Base-by-base conservation (phyloP, 176 grass and related monocot genomes). In the Phoenix roebelenii region DNA sequence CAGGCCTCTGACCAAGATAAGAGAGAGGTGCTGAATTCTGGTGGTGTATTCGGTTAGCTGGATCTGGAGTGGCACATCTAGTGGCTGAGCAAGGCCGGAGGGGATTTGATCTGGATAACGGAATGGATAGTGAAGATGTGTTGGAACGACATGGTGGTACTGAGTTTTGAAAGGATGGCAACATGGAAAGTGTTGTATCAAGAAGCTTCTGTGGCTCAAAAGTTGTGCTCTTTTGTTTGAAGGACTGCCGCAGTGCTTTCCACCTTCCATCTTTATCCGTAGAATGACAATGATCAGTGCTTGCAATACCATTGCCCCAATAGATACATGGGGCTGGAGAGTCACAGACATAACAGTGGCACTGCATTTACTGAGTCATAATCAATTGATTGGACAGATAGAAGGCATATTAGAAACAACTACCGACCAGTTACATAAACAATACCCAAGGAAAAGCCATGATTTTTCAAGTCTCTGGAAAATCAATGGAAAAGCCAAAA, bases 321-420 rank as follows among this genome's bases (percentile, higher is more conserved):
- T 76, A 85, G 48, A 15, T 76, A 65, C 94, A 99, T 59, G 94
- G 94, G 73, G 94, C 94, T 61, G 57, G 85, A 24, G 60, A 26
- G 1, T 99, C 94, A 74, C 94, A 99, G 18, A 99, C 94, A 79
- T 81, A 99, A 67, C 94, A 99, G 75, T 99, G 85, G 69, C 94
- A 99, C 94, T 99, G 94, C 79, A 85, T 75, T 82, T 62, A 60
- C 50, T 71, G 83, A 70, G 64, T 24, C 64, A 80, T 48, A 66
- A 73, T 58, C 9, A 9, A 44, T 44, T 44, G 35, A 44, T 12
- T 12, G 9, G 1, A 44, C 9, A 12, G 35, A 44, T 44, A 44
- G 10, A 44, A 44, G 35, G 10, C 10, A 44, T 44, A 12, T 12
- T 44, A 44, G 9, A 44, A 44, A 44, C 35, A 44, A 44, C 1